Evolutionary conservation across 176 grass and related monocot species (phyloP).

Genomic region (maize (Zea mays)): Zm-B73-REFERENCE-NAM-5.0 NC_050099.1:25422001-25422500

Average conservation of each 20-base stretch:
- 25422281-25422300: slow-evolving; percentile 45
- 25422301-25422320: slow-evolving; percentile 50
- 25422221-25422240: slow-evolving; percentile 45
- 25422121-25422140: slow-evolving; percentile 42
- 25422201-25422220: slow-evolving; percentile 58
- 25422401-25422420: slow-evolving; percentile 43
- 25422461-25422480: slow-evolving; percentile 32
- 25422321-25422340: slow-evolving; percentile 39
- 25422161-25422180: slow-evolving; percentile 36
- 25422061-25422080: slow-evolving; percentile 47
- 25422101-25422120: slow-evolving; percentile 41
- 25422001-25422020: slow-evolving; percentile 34
- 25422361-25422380: slow-evolving; percentile 51
- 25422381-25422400: slow-evolving; percentile 42
- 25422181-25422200: slow-evolving; percentile 46
- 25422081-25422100: slow-evolving; percentile 26
- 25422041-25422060: slow-evolving; percentile 51
- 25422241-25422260: slow-evolving; percentile 56
- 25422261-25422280: slow-evolving; percentile 51
- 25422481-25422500: slow-evolving; percentile 43
- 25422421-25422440: slow-evolving; percentile 55
- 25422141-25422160: slow-evolving; percentile 42
- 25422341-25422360: slow-evolving; percentile 43
- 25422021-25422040: slow-evolving; percentile 40
- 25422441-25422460: slow-evolving; percentile 32